Conservation (phyloP, 2,329 filamentous ascomycete species). For the Macrophomina tecta region DNA sequence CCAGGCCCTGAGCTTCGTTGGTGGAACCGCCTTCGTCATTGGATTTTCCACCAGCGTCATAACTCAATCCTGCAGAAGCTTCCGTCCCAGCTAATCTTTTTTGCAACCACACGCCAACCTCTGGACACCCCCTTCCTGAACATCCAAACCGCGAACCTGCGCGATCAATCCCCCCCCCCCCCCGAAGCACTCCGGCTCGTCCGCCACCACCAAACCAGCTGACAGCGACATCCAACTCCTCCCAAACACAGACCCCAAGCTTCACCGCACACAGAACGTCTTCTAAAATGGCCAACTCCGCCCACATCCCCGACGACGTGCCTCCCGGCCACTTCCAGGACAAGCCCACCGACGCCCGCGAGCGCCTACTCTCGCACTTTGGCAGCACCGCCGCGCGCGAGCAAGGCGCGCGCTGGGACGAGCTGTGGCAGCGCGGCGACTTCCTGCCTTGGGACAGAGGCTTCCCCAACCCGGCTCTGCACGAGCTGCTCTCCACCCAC, state of each 20-base stretch:
- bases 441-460: slow-evolving; percentile 66
- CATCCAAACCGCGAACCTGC: not conserved
- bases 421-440: slow-evolving; percentile 60
- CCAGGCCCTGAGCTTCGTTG: not conserved
- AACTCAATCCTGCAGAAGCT: slow-evolving; percentile 14
- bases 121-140: too few relatives aligned
- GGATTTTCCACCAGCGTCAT: not conserved
- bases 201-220: not conserved
- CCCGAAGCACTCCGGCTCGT: not conserved
- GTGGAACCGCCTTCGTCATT: slow-evolving; percentile 17
- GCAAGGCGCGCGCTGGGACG: slow-evolving; percentile 52
- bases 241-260: not conserved
- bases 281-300: not conserved
- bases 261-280: not conserved
- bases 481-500: slow-evolving; percentile 56
- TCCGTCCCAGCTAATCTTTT: not conserved
- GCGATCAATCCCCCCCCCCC: not conserved
- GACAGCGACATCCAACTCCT: not conserved
- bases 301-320: not conserved
- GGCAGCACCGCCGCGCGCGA: not conserved
- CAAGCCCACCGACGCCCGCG: slow-evolving; percentile 26
- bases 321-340: slow-evolving; percentile 10
- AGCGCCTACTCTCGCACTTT: slow-evolving; percentile 18
- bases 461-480: slow-evolving; percentile 64
- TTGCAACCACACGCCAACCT: not conserved